Conservation (phyloP, 108 stramenopile genomes). For the Conticribra guillardii region DNA sequence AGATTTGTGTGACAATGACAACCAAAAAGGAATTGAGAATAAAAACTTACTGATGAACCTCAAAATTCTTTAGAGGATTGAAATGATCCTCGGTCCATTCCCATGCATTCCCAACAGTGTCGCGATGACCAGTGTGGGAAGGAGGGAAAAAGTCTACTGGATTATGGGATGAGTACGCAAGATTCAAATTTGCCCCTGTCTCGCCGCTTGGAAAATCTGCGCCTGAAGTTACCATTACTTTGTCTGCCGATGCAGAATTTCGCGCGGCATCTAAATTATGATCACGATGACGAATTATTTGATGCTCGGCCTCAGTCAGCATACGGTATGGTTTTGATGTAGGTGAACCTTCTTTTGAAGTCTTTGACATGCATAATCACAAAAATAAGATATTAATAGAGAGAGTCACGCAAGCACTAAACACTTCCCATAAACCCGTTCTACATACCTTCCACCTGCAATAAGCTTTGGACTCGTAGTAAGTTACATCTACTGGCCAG, state of each 20-base stretch:
- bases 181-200: constrained; percentile 74
- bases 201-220: constrained; percentile 57
- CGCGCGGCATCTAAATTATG: constrained; percentile 70
- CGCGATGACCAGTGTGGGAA: constrained; percentile 77
- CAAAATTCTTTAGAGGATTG: constrained; percentile 87
- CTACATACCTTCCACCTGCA: constrained; percentile 83
- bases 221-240: constrained; percentile 77
- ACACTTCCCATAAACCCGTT: no score
- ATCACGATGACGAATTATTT: constrained; percentile 72
- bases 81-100: constrained; percentile 96
- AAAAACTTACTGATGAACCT: constrained; percentile 70
- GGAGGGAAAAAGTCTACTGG: constrained; percentile 79
- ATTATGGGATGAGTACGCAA: constrained; percentile 79
- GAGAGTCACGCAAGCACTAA: constrained; percentile 8
- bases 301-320: constrained; percentile 92
- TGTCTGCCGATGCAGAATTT: constrained; percentile 56
- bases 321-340: constrained; percentile 72
- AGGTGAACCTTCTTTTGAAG: constrained; percentile 64
- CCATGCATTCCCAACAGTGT: constrained; percentile 95
- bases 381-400: constrained; percentile 3
- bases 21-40: not conserved
- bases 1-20: not conserved
- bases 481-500: constrained; percentile 95
- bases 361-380: constrained; percentile 12
- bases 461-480: constrained; percentile 94